Percentiles rank a stretch among this genome's conserved stretches.
These are phyloP conservation scores for Geranomyces variabilis DNA, from an alignment of 192 early-diverging fungal genomes.

Conservation along the genomic window DNA sequence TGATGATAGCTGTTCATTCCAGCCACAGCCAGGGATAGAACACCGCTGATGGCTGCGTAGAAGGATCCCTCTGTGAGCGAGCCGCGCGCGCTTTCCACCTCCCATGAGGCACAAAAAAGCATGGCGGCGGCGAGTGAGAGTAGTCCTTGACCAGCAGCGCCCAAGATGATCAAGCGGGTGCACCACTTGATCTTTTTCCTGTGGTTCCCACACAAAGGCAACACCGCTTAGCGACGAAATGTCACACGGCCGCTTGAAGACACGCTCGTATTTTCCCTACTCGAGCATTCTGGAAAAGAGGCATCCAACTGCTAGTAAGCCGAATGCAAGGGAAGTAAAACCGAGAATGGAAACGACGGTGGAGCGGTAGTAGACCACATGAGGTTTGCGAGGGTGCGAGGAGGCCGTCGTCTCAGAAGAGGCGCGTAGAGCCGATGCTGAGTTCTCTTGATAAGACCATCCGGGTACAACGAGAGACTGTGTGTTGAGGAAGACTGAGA, in stretches of 20 bases:
- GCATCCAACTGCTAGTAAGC: conserved; percentile 35
- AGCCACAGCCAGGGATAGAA: conserved; percentile 39
- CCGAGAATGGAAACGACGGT: conserved; percentile 15
- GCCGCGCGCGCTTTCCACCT: background rate
- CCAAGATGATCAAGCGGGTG: conserved; percentile 48
- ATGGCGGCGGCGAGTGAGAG: conserved; percentile 18
- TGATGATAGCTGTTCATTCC: conserved; percentile 35
- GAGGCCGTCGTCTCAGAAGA: background rate
- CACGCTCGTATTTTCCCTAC: background rate
- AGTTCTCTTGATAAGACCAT: conserved; percentile 26
- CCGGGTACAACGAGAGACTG: conserved; percentile 54
- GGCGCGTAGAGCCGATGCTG: background rate
- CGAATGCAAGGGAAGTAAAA: conserved; percentile 36
- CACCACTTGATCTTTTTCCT: conserved; percentile 61
- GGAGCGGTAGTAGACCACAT: conserved; percentile 22
- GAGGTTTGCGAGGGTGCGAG: background rate
- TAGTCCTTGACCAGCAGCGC: conserved; percentile 41
- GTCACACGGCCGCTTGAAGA: too few relatives aligned
- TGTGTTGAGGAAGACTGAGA: conserved; percentile 51
- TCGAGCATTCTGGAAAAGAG: conserved; percentile 54
- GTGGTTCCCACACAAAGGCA: too few relatives aligned
- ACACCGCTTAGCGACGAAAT: too few relatives aligned
- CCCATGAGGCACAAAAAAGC: conserved; percentile 9
- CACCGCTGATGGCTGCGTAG: conserved; percentile 35
- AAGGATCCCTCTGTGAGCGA: conserved; percentile 42